Base-by-base conservation (phyloP, 306 rosid species). In the Rosa chinensis region DNA sequence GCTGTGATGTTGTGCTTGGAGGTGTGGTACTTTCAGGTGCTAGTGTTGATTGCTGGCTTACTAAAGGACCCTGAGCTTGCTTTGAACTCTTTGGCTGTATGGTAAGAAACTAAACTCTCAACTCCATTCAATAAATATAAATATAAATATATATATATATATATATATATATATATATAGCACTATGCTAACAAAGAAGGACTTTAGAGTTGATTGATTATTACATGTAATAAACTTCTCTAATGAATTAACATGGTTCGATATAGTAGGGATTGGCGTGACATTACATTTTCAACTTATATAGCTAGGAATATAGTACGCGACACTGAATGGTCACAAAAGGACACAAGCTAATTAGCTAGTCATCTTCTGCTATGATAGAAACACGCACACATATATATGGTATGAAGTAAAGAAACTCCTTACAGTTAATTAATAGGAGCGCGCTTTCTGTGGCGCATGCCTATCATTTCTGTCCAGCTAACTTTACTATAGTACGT, bases 1-100 rank as follows among this genome's bases (percentile, higher is more conserved):
- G 97, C 97, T 1, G 93, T 92, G 63, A 92, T 92, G 97, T 73
- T 92, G 43, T 92, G 97, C 12, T 84, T 92, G 82, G 97, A 92
- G 78, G 80, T 79, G 0, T 92, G 97, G 97, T 92, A 92, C 13
- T 89, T 79, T 62, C 97, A 92, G 89, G 71, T 88, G 6, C 75
- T 92, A 2, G 96, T 92, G 1, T 76, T 92, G 25, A 64, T 92
- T 47, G 87, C 96, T 43, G 97, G 97, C 0, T 49, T 92, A 83
- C 96, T 92, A 4, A 39, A 84, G 1, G 72, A 90, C 44, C 90
- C 97, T 42, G 87, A 88, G 83, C 82, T 92, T 17, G 85, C 97
- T 37, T 79, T 92, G 14, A 88, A 85, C 70, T 85, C 97, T 50
- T 83, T 92, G 39, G 76, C 93, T 3, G 73, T 90, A 4, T 92